phyloP scores from a whole-genome alignment of 192 early-diverging fungal genomes.

The Backusella luteola region DNA sequence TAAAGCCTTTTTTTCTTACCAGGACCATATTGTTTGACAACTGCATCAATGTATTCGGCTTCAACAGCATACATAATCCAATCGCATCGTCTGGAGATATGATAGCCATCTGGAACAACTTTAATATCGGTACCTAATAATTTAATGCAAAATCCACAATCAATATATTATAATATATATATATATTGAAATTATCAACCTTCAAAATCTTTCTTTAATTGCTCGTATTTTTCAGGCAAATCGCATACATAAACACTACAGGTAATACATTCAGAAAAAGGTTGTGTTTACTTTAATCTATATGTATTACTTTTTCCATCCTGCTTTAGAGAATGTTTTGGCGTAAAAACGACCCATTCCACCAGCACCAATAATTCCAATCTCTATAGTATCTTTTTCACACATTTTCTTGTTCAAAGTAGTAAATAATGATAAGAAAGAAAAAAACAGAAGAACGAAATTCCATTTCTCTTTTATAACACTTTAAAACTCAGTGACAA shows the following conservation, averaged over 20 bases:
- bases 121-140: conserved; percentile 49
- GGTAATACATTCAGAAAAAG: background rate
- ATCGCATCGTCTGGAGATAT: conserved; percentile 82
- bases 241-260: conserved; percentile 88
- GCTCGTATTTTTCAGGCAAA: conserved; percentile 68
- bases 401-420: background rate
- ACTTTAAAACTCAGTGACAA: background rate
- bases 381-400: conserved; percentile 59
- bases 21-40: conserved; percentile 82
- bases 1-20: conserved; percentile 41
- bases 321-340: conserved; percentile 59
- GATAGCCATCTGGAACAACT: conserved; percentile 78
- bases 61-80: conserved; percentile 95
- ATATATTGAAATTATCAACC: conserved; percentile 24
- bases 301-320: conserved; percentile 66
- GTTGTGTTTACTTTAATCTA: conserved; percentile 35
- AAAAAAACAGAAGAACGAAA: background rate
- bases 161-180: background rate
- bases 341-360: conserved; percentile 96
- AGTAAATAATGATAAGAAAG: background rate
- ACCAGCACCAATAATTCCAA: conserved; percentile 93
- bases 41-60: conserved; percentile 79
- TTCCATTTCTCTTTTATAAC: background rate
- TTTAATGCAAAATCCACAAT: background rate
- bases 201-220: conserved; percentile 57